Base-by-base conservation (phyloP, 805 yeast genomes). In the Schizosaccharomyces osmophilus region DNA sequence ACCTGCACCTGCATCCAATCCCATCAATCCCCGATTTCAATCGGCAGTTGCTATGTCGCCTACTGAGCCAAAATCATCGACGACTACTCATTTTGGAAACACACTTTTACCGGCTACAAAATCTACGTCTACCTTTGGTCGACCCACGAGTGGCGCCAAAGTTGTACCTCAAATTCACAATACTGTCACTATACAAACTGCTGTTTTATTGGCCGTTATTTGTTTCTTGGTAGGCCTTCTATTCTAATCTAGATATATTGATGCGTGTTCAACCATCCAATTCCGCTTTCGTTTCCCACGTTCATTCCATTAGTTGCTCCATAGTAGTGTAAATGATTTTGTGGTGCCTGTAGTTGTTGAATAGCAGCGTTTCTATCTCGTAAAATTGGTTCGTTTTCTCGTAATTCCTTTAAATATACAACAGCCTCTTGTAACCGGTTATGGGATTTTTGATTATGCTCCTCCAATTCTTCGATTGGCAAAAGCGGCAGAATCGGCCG, bases 391-490 rank as follows among this genome's bases (percentile, higher is more conserved):
- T 51, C 36, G 36, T 51, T 29, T 29, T 51, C 26, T 51, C 26
- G 57, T 24, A 51, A 29, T 29, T 22, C 19, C 31, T 22, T 71
- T 39, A 79, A 70, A 63, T 71, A 74, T 13, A 78, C 80, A 22
- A 77, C 68, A 15, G 77, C 79, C 15, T 69, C 63, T n/a, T 65
- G 66, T 64, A 81, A 74, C 62, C 75, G 73, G 22, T 76, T 77
- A 13, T 65, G 66, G 1, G 82, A 71, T 8, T 67, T 55, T 55
- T 74, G 75, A 67, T 79, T 75, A 65, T 79, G 82, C 55, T 69
- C 70, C 51, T 70, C 69, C 60, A 81, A 67, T 66, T 74, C 77
- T 9, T 68, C 66, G 58, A 70, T 51, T 73, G 73, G 45, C 70
- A 71, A 61, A 70, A 69, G 41, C 70, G 69, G 54, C 74, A 66